Evolutionary conservation across 192 early-diverging fungal genomes (phyloP), one percentile per base, ranked within the genome.

Genomic region (Podila horticola): DNA sequence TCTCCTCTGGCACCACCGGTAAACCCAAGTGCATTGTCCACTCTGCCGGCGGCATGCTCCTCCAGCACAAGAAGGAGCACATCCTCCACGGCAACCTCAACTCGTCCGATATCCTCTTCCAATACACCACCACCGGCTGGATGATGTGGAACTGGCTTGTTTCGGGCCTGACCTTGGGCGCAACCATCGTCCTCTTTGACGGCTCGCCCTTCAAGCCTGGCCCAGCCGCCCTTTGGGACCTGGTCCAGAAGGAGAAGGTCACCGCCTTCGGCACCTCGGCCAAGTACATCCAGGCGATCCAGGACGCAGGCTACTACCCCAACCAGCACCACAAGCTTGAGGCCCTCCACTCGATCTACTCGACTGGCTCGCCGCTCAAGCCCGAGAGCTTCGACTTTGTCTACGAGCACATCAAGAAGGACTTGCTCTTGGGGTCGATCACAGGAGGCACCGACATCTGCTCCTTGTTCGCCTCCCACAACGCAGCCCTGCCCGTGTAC

Each of bases 131-230:
- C 1, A 97, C 94, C 5, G 95, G 95, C 5, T 96, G 95, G 95
- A 99, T 99, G 98, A 99, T 99, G 98, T 99, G 97, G 97, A 98
- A 99, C 84, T 99, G 98, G 98, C 90, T 98, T 30, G 89, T 97
- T 2, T 86, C 89, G 22, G 95, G 90, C 22, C 85, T 98, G n/a
- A 88, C 87, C 20, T 83, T 93, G 29, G 97, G 97, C 28, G 74
- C 86, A 6, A 93, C 95, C 8, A 87, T 97, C 57, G 93, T 97
- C 4, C 76, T 93, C 2, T 99, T 94, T 86, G 97, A 99, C 74
- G 98, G 98, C 36, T 96, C 93, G 49, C 98, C 97, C 2, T 96
- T 99, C 87, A 94, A 92, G 69, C 95, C 96, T 5, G 82, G 87
- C n/a, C 85, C 94, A 7, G 64, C 83, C 49, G 85, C 89, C 0